phyloP scores from a whole-genome alignment of 352 stramenopile species.

The Pythium sukuiense region DNA sequence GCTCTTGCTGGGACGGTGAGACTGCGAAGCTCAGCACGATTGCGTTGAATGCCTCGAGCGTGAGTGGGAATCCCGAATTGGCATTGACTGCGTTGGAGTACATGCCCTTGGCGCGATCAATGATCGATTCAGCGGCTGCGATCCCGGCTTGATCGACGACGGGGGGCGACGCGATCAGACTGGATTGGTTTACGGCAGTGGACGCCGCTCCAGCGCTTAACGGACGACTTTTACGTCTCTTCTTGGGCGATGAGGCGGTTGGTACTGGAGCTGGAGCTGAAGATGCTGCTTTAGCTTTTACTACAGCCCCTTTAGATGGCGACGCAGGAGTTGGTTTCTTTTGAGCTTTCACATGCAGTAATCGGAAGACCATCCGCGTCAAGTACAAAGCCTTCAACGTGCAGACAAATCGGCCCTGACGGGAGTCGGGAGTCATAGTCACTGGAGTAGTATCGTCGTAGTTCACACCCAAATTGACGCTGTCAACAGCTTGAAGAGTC shows the following conservation, averaged over 20 bases:
- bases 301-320: neutral
- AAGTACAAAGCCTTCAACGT: slow-evolving; percentile 56
- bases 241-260: slow-evolving; percentile 28
- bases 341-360: slow-evolving; percentile 40
- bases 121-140: slow-evolving; percentile 4
- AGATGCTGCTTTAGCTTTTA: neutral
- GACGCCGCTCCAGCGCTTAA: neutral
- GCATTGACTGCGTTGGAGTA: slow-evolving; percentile 24
- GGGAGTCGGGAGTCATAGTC: neutral
- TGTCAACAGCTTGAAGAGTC: slow-evolving; percentile 50
- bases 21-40: slow-evolving; percentile 46
- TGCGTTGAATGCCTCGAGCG: slow-evolving; percentile 52
- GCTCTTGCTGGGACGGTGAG: slow-evolving; percentile 30
- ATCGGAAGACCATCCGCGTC: slow-evolving; percentile 45
- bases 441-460: slow-evolving; percentile 33
- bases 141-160: neutral
- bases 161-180: neutral
- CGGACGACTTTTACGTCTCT: slow-evolving; percentile 31
- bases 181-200: neutral
- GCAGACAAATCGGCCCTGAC: slow-evolving; percentile 34
- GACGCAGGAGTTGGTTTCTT: slow-evolving; percentile 21
- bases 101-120: slow-evolving; percentile 4
- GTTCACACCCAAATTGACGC: slow-evolving; percentile 43
- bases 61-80: slow-evolving; percentile 42
- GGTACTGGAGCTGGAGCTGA: neutral